Conservation (phyloP, 192 early-diverging fungal genomes). For the Podila epicladia region DNA sequence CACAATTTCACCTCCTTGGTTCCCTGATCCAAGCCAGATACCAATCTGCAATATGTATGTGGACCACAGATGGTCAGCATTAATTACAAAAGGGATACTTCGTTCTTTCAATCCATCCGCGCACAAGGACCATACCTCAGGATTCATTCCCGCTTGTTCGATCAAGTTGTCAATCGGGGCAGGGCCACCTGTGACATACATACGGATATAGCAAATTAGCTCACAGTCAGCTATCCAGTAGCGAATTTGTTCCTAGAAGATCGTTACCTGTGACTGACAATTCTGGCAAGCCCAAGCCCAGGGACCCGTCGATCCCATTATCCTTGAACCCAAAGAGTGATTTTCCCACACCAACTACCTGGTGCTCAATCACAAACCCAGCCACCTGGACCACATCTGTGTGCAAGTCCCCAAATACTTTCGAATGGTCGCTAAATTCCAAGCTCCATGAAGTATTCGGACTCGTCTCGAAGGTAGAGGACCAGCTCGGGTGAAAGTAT, state of each 20-base stretch:
- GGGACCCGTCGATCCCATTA: conserved; percentile 63
- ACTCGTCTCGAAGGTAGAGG: conserved; percentile 1
- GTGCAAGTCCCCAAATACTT: conserved; percentile 20
- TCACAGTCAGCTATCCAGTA: not conserved
- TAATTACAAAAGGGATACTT: not conserved
- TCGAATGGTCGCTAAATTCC: conserved; percentile 36
- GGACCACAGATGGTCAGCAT: not conserved
- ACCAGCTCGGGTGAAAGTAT: conserved; percentile 14
- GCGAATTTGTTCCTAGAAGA: not conserved
- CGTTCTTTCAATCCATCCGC: no score
- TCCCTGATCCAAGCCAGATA: conserved; percentile 24
- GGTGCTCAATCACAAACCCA: conserved; percentile 56
- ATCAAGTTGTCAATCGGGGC: conserved; percentile 16
- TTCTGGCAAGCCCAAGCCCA: conserved; percentile 55
- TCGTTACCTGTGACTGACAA: not conserved
- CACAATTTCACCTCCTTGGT: conserved; percentile 13
- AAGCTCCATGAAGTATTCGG: conserved; percentile 30
- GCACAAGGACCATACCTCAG: conserved; percentile 7
- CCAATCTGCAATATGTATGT: not conserved
- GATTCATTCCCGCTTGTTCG: not conserved
- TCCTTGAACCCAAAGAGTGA: conserved; percentile 53
- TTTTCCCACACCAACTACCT: conserved; percentile 67
- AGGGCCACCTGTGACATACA: not conserved
- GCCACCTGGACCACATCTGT: conserved; percentile 64
- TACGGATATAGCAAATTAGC: not conserved